phyloP scores from a whole-genome alignment of 2,329 filamentous ascomycete species.

The Aureobasidium sp. region DNA sequence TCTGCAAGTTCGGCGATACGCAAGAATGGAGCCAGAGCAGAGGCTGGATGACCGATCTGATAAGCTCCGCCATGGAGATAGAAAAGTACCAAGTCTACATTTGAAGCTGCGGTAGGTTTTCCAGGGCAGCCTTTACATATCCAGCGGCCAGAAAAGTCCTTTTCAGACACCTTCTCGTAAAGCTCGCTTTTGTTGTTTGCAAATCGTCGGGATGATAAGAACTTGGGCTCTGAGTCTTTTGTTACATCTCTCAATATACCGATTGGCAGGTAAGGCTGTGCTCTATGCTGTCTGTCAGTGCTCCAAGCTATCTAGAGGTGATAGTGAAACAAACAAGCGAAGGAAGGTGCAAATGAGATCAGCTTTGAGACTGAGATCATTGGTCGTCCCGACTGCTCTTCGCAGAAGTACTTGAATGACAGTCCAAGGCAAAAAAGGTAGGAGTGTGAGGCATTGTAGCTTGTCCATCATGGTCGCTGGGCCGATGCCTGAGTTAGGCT shows the following conservation, averaged over 20 bases:
- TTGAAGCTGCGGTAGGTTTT: not conserved
- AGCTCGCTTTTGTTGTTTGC: not conserved
- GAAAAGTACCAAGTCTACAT: constrained; percentile 11
- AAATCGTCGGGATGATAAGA: not conserved
- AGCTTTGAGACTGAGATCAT: not conserved
- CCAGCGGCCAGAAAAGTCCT: not conserved
- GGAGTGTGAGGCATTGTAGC: not conserved
- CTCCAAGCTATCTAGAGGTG: not conserved
- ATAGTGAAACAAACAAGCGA: not conserved
- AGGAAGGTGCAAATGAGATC: not conserved
- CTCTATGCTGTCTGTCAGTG: not conserved
- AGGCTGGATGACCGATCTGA: not conserved
- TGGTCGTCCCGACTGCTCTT: not conserved
- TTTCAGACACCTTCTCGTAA: not conserved
- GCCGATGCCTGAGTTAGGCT: not conserved
- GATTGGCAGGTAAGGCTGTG: not conserved
- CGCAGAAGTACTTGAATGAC: not conserved
- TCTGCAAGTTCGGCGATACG: constrained; percentile 9
- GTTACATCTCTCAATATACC: not conserved
- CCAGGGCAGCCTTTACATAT: constrained; percentile 1
- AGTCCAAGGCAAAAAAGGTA: not conserved
- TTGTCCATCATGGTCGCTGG: not conserved
- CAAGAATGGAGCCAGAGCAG: not conserved
- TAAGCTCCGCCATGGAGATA: constrained; percentile 17
- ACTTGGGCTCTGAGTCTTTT: not conserved